phyloP scores from a whole-genome alignment of 495 filamentous ascomycete species.

The Aspergillus avenaceus region DNA sequence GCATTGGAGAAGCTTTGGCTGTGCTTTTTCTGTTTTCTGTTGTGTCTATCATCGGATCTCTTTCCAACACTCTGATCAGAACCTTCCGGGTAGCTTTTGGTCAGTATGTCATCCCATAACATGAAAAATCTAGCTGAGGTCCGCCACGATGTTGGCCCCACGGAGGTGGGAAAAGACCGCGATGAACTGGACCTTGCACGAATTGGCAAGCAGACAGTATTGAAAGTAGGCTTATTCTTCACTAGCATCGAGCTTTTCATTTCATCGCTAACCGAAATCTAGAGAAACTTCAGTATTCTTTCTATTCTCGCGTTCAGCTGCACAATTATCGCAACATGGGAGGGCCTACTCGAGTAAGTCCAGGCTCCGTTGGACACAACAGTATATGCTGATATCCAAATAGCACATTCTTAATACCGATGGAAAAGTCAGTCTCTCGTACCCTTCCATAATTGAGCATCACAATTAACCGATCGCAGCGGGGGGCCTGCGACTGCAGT shows the following conservation, averaged over 20 bases:
- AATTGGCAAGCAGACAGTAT: neutral
- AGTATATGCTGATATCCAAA: neutral
- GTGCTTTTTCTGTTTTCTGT: no score
- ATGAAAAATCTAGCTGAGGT: neutral
- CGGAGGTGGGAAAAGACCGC: neutral
- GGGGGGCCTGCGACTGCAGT: conserved; percentile 50
- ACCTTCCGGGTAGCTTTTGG: no score
- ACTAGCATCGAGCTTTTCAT: neutral
- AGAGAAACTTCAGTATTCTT: conserved; percentile 48
- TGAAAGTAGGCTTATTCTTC: neutral
- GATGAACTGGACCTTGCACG: neutral
- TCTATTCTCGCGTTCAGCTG: conserved; percentile 49
- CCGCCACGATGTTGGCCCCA: neutral
- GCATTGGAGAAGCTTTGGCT: no score
- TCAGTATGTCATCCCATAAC: neutral
- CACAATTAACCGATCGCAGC: conserved; percentile 13
- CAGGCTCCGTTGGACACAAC: neutral
- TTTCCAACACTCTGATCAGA: neutral
- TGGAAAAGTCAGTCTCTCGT: conserved; percentile 24
- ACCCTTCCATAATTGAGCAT: neutral
- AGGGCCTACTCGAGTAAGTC: no score
- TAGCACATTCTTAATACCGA: conserved; percentile 31
- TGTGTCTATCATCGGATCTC: neutral
- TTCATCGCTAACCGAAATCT: neutral
- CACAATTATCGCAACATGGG: no score